Conservation (phyloP, 2,329 filamentous ascomycete species). For the Zalaria sp. region DNA sequence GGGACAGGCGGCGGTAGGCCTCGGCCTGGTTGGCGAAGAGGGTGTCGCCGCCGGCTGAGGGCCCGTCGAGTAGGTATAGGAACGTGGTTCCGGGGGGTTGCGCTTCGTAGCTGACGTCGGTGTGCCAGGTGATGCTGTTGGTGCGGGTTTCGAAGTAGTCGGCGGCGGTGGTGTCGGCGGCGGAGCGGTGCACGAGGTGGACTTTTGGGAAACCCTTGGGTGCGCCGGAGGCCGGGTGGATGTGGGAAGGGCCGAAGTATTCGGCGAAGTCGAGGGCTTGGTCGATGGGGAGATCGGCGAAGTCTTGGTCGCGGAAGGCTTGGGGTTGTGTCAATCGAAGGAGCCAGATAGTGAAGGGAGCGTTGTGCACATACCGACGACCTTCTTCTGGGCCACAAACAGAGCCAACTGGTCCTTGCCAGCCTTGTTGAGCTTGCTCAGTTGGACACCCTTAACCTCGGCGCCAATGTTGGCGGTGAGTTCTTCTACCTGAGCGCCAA, state of each 20-base stretch:
- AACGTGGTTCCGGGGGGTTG: conserved; percentile 88
- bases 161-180: conserved; percentile 44
- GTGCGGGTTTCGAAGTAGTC: conserved; percentile 56
- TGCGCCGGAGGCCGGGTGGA: conserved; percentile 65
- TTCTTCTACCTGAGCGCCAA: conserved; percentile 36
- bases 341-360: not conserved
- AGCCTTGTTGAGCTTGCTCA: conserved; percentile 51
- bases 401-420: conserved; percentile 67
- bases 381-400: conserved; percentile 62
- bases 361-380: conserved; percentile 38
- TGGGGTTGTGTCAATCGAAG: not conserved
- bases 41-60: conserved; percentile 69
- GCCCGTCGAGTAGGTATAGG: conserved; percentile 73
- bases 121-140: conserved; percentile 79
- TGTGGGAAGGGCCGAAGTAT: conserved; percentile 71
- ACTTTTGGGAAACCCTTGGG: conserved; percentile 61
- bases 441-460: conserved; percentile 56
- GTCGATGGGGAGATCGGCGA: conserved; percentile 49
- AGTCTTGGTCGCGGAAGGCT: conserved; percentile 62
- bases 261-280: conserved; percentile 55
- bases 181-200: conserved; percentile 64
- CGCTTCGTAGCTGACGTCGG: conserved; percentile 73
- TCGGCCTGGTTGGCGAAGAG: conserved; percentile 67
- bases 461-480: conserved; percentile 62
- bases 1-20: conserved; percentile 69